Evolutionary conservation across 2,329 filamentous ascomycete genomes (phyloP), one percentile per base, ranked within the genome.

Genomic region (Aspergillus terreus): DNA sequence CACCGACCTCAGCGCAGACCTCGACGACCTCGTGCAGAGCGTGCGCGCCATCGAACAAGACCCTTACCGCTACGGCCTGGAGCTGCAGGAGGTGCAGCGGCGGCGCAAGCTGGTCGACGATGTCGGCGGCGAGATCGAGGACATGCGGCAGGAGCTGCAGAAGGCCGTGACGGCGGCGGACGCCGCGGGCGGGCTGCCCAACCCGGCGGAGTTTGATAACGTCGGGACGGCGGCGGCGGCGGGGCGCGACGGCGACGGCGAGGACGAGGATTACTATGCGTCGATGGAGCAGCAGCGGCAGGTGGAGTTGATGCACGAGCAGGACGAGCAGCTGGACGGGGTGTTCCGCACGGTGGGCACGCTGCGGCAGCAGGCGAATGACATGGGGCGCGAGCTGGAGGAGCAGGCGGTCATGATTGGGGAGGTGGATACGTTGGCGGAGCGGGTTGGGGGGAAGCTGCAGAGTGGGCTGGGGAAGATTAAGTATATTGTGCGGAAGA

Each of bases 341-440:
- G 92, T 99, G 44, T 96, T 95, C 68, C 83, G 86, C 59, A 97
- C 92, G 1, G 94, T 99, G 21, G 92, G 92, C 2, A 96, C 91
- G 67, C 74, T 99, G 66, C 80, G 92, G 50, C 81, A 87, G 66
- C 94, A 97, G 78, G 95, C 94, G 1, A 86, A 95, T 71, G 89
- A 91, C 62, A 99, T 99, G 92, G 92, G 94, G 1, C 80, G 92
- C 51, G 94, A 99, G 76, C 78, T 99, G 43, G 95, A 96, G 73
- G 94, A 99, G 75, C 94, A 99, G 78, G 82, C 81, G 19, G 89
- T 91, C 70, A 87, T 97, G 82, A 78, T 99, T 51, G 86, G 94
- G 57, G 85, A 88, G 47, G 87, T 95, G 38, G 92, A 97, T 71
- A 82, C 79, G 27, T 78, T 95, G 51, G 90, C 90, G 4, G 92